Base-by-base conservation (phyloP, 78 protist species). In the Goniomonas avonlea region DNA sequence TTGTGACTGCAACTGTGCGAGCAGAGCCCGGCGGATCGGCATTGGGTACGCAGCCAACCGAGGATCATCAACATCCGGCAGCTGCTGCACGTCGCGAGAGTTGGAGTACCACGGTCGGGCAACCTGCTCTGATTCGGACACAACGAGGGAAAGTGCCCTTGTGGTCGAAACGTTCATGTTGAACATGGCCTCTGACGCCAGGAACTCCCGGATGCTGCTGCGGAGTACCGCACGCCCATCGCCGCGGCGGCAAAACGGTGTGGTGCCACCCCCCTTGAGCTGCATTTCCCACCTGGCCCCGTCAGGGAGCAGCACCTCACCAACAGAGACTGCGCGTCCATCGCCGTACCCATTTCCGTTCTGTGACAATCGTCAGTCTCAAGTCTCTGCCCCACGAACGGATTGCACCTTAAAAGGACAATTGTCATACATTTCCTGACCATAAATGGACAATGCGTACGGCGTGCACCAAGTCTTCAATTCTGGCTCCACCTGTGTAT, bases 181-280 rank as follows among this genome's bases (percentile, higher is more conserved):
- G 31, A 27, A 41, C 93, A 91, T 89, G 23, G 87, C 89, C 60
- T 91, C 92, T 20, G 81, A 47, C 34, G 78, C 82, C 17, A 89
- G 53, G 75, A 70, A 91, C 88, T 91, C 95, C 7, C 95, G 84
- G 18, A 91, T 39, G 32, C 86, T 61, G 37, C 90, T 84, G n/a
- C 95, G 85, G 39, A 91, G 74, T 40, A 92, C 93, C 9, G 86
- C 86, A 20, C 96, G 80, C 3, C 96, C 96, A 39, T 92, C 96
- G 27, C 82, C 96, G 17, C 41, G 32, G 27, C 96, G 84, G 23
- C 88, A 85, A 84, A 63, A 92, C 0, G 96, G 96, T 0, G 96
- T 90, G 41, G 7, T 23, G n/a, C 96, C 96, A 0, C 81, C 82
- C 15, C 96, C 96, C 63, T 90, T 79, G 53, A 79, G 71, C 58